Conservation (phyloP, 2,329 filamentous ascomycete genomes). For the Xylariaceae sp. region DNA sequence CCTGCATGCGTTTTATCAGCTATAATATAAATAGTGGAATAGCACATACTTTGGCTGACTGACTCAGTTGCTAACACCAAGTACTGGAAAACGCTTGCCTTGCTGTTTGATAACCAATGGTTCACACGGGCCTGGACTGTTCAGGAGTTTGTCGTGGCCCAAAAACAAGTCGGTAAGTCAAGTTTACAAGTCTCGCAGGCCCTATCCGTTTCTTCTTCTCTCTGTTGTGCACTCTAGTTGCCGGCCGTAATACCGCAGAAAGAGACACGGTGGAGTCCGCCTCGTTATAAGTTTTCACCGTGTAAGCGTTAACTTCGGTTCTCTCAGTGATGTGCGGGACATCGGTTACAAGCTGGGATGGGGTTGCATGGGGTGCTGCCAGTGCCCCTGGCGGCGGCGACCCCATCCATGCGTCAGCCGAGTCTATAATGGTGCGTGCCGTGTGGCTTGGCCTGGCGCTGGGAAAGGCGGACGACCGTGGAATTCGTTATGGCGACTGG, state of each 20-base stretch:
- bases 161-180: conserved; percentile 6
- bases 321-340: neutral
- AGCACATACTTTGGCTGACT: neutral
- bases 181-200: conserved; percentile 5
- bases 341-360: too few species aligned
- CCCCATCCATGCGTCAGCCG: neutral
- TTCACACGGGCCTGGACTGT: conserved; percentile 16
- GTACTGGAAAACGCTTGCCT: neutral
- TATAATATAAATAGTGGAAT: neutral
- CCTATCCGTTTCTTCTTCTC: conserved; percentile 7
- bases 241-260: too few species aligned
- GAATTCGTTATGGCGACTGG: too few species aligned
- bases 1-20: neutral
- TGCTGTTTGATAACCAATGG: conserved; percentile 8
- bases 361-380: too few species aligned
- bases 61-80: neutral
- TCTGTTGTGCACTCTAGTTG: too few species aligned
- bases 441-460: neutral
- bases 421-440: neutral
- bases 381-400: too few species aligned
- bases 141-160: conserved; percentile 11
- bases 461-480: neutral
- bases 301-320: neutral
- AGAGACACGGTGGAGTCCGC: neutral
- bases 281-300: neutral